A percentile compares a stretch with the other conserved stretches of the same genome.
Conservation (phyloP, 169 alveolate genomes). For the Theileria orientalis region DNA sequence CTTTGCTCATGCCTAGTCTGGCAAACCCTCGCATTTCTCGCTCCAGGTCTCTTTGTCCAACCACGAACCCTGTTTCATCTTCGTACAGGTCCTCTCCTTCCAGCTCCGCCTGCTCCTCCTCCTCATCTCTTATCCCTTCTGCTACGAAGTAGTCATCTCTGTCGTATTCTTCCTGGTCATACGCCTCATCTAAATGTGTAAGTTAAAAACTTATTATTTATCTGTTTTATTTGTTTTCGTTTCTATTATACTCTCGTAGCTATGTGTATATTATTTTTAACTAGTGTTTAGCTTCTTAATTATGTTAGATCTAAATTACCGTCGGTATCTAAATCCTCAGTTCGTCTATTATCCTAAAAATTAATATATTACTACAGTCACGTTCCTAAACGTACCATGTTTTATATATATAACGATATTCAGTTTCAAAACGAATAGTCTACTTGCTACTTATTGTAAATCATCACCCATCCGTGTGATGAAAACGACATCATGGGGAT, state of each 20-base stretch:
- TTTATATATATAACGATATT: neutral
- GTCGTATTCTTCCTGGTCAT: conserved; percentile 71
- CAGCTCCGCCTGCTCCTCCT: conserved; percentile 71
- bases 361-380: neutral
- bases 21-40: conserved; percentile 75
- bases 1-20: conserved; percentile 72
- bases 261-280: too few relatives aligned
- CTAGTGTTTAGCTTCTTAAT: too few relatives aligned
- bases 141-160: conserved; percentile 72
- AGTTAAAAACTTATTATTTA: conserved; percentile 21
- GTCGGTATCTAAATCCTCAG: neutral
- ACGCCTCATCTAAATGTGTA: conserved; percentile 61
- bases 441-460: too few relatives aligned
- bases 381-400: neutral
- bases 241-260: neutral
- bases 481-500: conserved; percentile 17
- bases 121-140: conserved; percentile 71
- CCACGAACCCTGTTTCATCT: conserved; percentile 77
- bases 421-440: too few relatives aligned
- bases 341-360: neutral
- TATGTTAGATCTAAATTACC: neutral
- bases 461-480: neutral
- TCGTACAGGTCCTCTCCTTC: conserved; percentile 79
- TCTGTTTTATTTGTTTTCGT: neutral
- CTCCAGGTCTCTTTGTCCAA: conserved; percentile 68